Evolutionary conservation across 768 basidiomycete species (phyloP), one percentile per base, ranked within the genome.

Genomic region (Suillus bovinus): DNA sequence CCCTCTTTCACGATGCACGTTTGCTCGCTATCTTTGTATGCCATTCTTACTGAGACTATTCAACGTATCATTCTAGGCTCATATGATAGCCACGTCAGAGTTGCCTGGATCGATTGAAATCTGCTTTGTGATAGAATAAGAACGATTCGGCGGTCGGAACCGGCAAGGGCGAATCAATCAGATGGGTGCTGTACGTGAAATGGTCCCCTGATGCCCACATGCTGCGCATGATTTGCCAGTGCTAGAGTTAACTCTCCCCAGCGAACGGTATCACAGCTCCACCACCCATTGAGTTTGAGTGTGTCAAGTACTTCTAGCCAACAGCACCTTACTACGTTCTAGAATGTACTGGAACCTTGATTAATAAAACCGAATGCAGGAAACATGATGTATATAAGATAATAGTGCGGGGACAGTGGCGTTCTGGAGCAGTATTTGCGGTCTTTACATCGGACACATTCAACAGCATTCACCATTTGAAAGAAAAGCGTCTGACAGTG

Each of bases 1-100:
- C 61, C 65, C 66, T 44, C 56, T 69, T 73, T 68, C 71, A 66
- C 62, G 63, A 62, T 57, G 64, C 67, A 70, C 61, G 73, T 69
- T 67, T 67, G 66, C 64, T 71, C 64, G 67, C 68, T 57, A 47
- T 68, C 58, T 55, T 61, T 24, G 36, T 63, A 52, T 16, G 33
- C 47, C 16, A 29, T 56, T 33, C 47, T 54, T 42, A 31, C 33
- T 61, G 55, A 33, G 16, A 44, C 39, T 36, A 22, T 58, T 54
- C 7, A 36, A 54, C 36, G 22, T 14, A 24, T 36, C 33, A 24
- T 31, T 59, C 46, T 59, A 14, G 46, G 6, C 31, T 36, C 59
- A 44, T 22, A 44, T 34, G 36, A 60, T 50, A 2, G 55, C 55
- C 36, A 56, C 36, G 55, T 56, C 55, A 56, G 55, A 10, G 24